Evolutionary conservation across 768 basidiomycete species (phyloP), one percentile per base, ranked within the genome.

Genomic region (Mycena venus): DNA sequence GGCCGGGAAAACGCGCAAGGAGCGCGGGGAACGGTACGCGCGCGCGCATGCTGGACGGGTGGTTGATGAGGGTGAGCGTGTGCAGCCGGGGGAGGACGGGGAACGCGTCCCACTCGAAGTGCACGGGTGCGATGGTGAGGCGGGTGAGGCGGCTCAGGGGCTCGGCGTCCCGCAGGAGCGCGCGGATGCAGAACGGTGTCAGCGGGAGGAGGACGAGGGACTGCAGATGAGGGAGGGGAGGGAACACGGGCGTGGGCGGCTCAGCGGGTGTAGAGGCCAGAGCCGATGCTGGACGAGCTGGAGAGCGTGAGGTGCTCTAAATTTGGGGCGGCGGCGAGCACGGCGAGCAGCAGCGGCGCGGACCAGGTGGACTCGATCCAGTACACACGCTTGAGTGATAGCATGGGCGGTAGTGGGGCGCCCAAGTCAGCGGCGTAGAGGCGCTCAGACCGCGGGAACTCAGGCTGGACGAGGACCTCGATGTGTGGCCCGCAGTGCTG

Each of bases 241-340:
- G 62, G 40, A 71, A 55, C 27, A 12, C 17, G 14, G 29, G 23
- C 19, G 23, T 14, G 19, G 47, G 17, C 19, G 8, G 27, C 34
- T 12, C 29, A n/a, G 53, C 29, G n/a, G 15, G 23, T 53, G 29
- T 5, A 23, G 25, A 15, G 17, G 8, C 25, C 49, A 36, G 51
- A 70, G 42, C 42, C 40, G 12, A 49, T 51, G 38, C 25, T 53
- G 23, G n/a, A 3, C 2, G 65, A 55, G 11, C 42, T 56, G 14
- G 70, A 19, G 40, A 75, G 55, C n/a, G 29, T 36, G 19, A 76
- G 29, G 56, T 70, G 64, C 32, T 44, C 31, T 15, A 76, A 17
- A 31, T 66, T 76, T 8, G 71, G 71, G 15, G 75, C 66, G 3
- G 71, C 67, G 29, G 32, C n/a, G 31, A 76, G 60, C 15, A 76